Evolutionary conservation across 345 rosid genomes (phyloP).

Genomic region (Salix udensis): DNA sequence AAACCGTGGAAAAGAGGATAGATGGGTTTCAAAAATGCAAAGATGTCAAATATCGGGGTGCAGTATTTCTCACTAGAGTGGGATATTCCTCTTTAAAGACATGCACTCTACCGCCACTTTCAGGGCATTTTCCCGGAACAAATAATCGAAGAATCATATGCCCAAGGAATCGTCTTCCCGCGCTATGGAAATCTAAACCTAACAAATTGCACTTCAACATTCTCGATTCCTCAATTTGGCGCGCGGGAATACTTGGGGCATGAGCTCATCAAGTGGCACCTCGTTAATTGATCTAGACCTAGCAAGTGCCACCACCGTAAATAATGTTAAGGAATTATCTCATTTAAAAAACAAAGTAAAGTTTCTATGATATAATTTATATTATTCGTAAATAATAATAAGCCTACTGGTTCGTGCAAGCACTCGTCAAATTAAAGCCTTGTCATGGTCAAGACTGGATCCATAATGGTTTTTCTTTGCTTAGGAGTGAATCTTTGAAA

Average conservation of each 20-base stretch:
- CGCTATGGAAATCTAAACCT: slow-evolving; percentile 20
- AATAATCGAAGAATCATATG: slow-evolving; percentile 29
- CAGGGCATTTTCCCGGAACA: not conserved
- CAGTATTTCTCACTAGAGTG: not conserved
- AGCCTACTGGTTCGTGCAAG: not conserved
- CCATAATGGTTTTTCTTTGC: too few relatives aligned
- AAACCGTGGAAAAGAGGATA: not conserved
- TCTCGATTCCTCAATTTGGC: not conserved
- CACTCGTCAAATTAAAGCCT: not conserved
- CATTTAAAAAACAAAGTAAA: too few relatives aligned
- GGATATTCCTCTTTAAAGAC: slow-evolving; percentile 18
- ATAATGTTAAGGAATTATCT: too few relatives aligned
- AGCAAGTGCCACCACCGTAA: not conserved
- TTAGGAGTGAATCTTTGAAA: slow-evolving; percentile 2
- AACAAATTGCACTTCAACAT: not conserved
- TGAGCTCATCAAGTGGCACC: slow-evolving; percentile 12
- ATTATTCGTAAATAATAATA: not conserved
- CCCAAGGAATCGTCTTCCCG: slow-evolving; percentile 16
- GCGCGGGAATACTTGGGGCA: not conserved
- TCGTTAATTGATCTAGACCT: slow-evolving; percentile 9
- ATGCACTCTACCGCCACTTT: not conserved
- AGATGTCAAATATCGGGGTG: not conserved
- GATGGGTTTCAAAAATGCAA: not conserved
- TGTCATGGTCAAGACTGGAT: not conserved
- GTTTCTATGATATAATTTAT: too few relatives aligned